phyloP scores from a whole-genome alignment of 2,329 filamentous ascomycete genomes.

The Penicillium capsulatum region DNA sequence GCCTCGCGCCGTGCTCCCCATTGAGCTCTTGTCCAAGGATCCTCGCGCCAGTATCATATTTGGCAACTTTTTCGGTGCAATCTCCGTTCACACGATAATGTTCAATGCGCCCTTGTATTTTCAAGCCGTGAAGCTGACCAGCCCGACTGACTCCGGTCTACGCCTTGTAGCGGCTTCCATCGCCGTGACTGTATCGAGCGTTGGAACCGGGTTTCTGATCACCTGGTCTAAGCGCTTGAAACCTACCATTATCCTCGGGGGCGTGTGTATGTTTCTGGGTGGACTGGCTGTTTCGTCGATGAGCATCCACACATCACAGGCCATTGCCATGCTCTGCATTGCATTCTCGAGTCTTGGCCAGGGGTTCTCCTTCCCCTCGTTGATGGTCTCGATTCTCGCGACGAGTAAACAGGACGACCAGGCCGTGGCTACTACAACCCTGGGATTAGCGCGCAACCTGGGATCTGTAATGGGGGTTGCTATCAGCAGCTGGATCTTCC shows the following conservation, averaged over 20 bases:
- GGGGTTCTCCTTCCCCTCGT: conserved; percentile 62
- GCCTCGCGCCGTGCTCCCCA: conserved; percentile 49
- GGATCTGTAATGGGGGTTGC: conserved; percentile 72
- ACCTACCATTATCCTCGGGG: conserved; percentile 54
- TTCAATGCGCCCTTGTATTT: conserved; percentile 74
- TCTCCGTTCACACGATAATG: conserved; percentile 54
- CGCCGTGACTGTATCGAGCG: conserved; percentile 53
- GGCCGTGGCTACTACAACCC: conserved; percentile 65
- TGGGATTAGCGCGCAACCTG: conserved; percentile 67
- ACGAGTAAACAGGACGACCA: conserved; percentile 58
- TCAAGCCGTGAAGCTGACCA: conserved; percentile 67
- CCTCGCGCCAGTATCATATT: conserved; percentile 50
- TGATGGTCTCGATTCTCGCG: conserved; percentile 61
- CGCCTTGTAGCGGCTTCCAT: conserved; percentile 63
- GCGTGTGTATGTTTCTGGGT: conserved; percentile 49
- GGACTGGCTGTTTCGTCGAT: conserved; percentile 50
- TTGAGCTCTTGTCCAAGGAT: conserved; percentile 44
- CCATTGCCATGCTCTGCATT: conserved; percentile 54
- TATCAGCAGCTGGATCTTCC: conserved; percentile 65
- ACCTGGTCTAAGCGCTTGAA: conserved; percentile 58
- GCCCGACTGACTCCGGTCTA: conserved; percentile 67
- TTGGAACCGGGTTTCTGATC: conserved; percentile 60
- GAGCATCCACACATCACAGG: conserved; percentile 49
- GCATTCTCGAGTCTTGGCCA: conserved; percentile 56
- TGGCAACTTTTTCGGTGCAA: conserved; percentile 49